phyloP scores from a whole-genome alignment of 371 early-diverging fungal species.

The Mucor ambiguus region DNA sequence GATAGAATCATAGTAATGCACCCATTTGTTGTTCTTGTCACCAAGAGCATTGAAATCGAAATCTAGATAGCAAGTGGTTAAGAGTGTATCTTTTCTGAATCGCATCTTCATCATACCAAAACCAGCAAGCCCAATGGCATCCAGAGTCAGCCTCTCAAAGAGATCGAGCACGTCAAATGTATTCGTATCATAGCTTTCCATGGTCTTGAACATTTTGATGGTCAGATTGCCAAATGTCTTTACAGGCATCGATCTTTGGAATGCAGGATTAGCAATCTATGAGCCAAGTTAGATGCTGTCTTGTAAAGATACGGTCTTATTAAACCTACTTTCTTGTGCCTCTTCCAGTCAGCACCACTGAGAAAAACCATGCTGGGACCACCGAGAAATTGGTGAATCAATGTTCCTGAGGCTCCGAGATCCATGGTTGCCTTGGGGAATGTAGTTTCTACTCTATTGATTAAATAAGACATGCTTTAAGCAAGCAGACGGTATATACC shows the following conservation, averaged over 20 bases:
- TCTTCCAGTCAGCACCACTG: slow-evolving; percentile 32
- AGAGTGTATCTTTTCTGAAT: not conserved
- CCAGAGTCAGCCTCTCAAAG: slow-evolving; percentile 36
- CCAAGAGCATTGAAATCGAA: slow-evolving; percentile 39
- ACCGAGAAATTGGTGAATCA: slow-evolving; percentile 21
- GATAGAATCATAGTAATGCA: slow-evolving; percentile 28
- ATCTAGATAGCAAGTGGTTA: slow-evolving; percentile 6
- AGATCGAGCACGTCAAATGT: slow-evolving; percentile 25
- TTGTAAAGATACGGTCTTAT: not conserved
- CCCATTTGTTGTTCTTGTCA: slow-evolving; percentile 32
- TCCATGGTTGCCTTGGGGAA: slow-evolving; percentile 24
- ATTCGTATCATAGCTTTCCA: slow-evolving; percentile 19
- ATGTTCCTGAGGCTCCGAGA: slow-evolving; percentile 16
- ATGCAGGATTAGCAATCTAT: slow-evolving; percentile 43
- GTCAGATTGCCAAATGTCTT: slow-evolving; percentile 33
- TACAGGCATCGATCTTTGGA: slow-evolving; percentile 41
- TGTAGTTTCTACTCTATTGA: not conserved
- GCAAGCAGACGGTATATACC: not conserved
- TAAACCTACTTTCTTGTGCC: slow-evolving; percentile 30
- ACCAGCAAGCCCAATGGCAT: slow-evolving; percentile 42
- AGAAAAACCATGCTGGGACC: slow-evolving; percentile 33
- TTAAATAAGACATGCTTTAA: not conserved
- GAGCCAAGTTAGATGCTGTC: not conserved
- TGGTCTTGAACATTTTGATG: slow-evolving; percentile 21
- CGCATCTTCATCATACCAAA: slow-evolving; percentile 27